Percentiles rank a stretch among this genome's conserved stretches.
These are phyloP conservation scores for Volvariella volvacea DNA, from an alignment of 1,284 basidiomycete genomes.

Conservation along the genomic window DNA sequence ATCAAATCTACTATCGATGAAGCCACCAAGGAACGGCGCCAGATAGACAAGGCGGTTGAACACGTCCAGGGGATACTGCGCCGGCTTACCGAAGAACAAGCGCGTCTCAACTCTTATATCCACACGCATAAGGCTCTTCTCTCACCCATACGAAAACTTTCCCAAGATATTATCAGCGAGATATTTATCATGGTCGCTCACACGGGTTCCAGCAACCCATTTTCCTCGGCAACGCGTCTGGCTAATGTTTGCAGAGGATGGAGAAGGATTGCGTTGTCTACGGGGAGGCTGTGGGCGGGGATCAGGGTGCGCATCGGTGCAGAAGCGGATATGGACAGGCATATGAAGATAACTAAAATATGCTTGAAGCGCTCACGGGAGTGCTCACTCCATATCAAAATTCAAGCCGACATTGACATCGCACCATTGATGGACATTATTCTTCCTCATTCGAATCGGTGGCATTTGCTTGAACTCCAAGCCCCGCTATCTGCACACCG, in stretches of 20 bases:
- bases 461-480: background rate
- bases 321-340: background rate
- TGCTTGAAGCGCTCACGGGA: background rate
- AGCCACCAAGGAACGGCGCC: too few species aligned
- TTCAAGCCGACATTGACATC: background rate
- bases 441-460: background rate
- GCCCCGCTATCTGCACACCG: background rate
- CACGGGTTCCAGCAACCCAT: conserved; percentile 7
- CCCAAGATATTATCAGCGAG: conserved; percentile 7
- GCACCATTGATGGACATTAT: background rate
- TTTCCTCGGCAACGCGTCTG: too few species aligned
- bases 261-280: background rate
- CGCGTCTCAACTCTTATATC: conserved; percentile 4
- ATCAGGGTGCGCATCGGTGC: background rate
- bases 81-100: conserved; percentile 4
- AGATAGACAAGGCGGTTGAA: conserved; percentile 6
- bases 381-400: background rate
- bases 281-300: background rate
- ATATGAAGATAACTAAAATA: background rate
- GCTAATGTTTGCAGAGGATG: too few species aligned
- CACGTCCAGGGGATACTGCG: conserved; percentile 4
- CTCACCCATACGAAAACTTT: conserved; percentile 7
- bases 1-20: too few species aligned
- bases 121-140: conserved; percentile 9
- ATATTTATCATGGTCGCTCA: conserved; percentile 6